Evolutionary conservation across 2,329 filamentous ascomycete species (phyloP).

Genomic region (Aspergillus sclerotialis): DNA sequence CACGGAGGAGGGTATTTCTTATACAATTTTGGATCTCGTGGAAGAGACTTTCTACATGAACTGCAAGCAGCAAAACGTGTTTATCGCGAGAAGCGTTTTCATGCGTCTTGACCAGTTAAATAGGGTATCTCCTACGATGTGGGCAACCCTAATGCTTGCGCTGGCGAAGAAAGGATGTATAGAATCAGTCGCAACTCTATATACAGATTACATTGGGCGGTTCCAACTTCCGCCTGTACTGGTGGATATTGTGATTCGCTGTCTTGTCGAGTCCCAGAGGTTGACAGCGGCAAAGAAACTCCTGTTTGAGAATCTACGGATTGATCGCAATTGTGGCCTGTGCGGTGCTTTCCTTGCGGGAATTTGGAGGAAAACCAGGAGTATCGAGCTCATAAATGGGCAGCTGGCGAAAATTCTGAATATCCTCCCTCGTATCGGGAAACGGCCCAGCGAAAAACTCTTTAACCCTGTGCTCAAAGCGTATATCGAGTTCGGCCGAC

Average conservation of each 20-base stretch:
- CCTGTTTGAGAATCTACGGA: conserved; percentile 23
- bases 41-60: conserved; percentile 28
- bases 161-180: conserved; percentile 28
- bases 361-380: conserved; percentile 34
- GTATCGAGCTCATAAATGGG: conserved; percentile 26
- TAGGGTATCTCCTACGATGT: conserved; percentile 25
- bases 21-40: conserved; percentile 22
- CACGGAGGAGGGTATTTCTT: conserved; percentile 15
- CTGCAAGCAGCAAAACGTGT: conserved; percentile 30
- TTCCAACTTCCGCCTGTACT: conserved; percentile 25
- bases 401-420: conserved; percentile 25
- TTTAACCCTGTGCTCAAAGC: conserved; percentile 35
- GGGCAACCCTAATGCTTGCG: conserved; percentile 30
- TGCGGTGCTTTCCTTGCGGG: conserved; percentile 30
- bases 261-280: conserved; percentile 31
- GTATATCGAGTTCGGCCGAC: conserved; percentile 30
- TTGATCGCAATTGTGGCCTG: conserved; percentile 28
- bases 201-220: conserved; percentile 17
- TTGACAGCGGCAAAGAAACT: conserved; percentile 31
- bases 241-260: conserved; percentile 29
- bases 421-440: conserved; percentile 20
- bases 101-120: conserved; percentile 25
- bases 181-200: conserved; percentile 31
- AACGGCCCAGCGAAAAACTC: conserved; percentile 29
- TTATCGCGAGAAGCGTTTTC: conserved; percentile 32